These are phyloP conservation scores for Ustilago tritici DNA, from an alignment of 1,284 basidiomycete species.

Conservation along the genomic window DNA sequence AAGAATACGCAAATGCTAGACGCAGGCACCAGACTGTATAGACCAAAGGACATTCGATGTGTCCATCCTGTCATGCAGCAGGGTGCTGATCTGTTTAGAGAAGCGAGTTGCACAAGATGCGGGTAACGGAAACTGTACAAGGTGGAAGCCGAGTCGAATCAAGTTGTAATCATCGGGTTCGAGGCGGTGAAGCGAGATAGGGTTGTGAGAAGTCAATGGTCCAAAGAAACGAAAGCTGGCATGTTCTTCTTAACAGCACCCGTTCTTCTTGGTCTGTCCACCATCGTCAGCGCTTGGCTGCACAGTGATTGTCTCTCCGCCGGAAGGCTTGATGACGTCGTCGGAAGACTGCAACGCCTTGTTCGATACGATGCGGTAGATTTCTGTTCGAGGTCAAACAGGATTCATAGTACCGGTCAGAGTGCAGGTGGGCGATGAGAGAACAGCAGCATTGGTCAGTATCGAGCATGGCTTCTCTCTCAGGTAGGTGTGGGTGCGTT, in stretches of 20 bases:
- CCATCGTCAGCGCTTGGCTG: slow-evolving; percentile 68
- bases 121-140: slow-evolving; percentile 20
- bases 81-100: background rate
- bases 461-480: background rate
- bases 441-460: slow-evolving; percentile 3
- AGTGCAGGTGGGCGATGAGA: slow-evolving; percentile 1
- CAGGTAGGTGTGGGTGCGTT: background rate
- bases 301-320: slow-evolving; percentile 70
- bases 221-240: background rate
- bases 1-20: too few relatives aligned
- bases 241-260: slow-evolving; percentile 64
- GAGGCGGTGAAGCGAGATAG: background rate
- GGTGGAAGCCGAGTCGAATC: slow-evolving; percentile 7
- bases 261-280: slow-evolving; percentile 68
- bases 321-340: slow-evolving; percentile 69
- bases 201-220: slow-evolving; percentile 16
- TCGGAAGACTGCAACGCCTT: slow-evolving; percentile 69
- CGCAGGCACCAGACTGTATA: background rate
- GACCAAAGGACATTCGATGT: background rate
- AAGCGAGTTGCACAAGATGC: slow-evolving; percentile 12
- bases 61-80: background rate
- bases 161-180: slow-evolving; percentile 4
- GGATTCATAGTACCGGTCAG: background rate
- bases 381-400: slow-evolving; percentile 46
- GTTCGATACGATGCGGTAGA: slow-evolving; percentile 70